Evolutionary conservation across 2,329 filamentous ascomycete genomes (phyloP).

Genomic region (Ceratocystis huliohia): DNA sequence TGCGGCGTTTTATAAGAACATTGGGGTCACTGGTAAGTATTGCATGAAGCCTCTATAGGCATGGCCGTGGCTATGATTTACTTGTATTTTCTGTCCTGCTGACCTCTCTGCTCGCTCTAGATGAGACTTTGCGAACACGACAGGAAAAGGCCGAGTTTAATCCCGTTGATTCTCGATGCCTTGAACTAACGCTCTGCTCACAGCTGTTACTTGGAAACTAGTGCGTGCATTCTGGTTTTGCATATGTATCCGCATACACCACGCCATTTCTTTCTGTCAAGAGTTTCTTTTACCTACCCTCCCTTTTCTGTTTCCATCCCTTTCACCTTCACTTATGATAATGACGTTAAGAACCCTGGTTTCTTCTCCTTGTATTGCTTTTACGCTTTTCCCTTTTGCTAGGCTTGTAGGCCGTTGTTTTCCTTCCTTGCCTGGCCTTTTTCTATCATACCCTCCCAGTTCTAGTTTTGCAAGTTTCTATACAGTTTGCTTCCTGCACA

Average conservation of each 20-base stretch:
- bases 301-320: background rate
- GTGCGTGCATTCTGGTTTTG: background rate
- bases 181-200: constrained; percentile 39
- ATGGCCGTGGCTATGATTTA: background rate
- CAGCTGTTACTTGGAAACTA: constrained; percentile 31
- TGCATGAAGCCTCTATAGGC: too few species aligned
- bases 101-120: constrained; percentile 14
- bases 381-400: background rate
- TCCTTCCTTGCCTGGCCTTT: background rate
- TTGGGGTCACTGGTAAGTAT: constrained; percentile 46
- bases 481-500: constrained; percentile 8
- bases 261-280: background rate
- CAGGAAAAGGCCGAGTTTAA: constrained; percentile 42
- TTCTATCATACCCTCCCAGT: background rate
- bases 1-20: constrained; percentile 40
- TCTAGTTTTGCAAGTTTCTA: constrained; percentile 9
- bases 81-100: background rate
- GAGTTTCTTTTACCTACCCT: background rate
- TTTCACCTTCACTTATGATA: background rate
- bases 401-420: background rate
- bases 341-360: constrained; percentile 3
- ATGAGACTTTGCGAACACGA: constrained; percentile 31
- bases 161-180: constrained; percentile 37
- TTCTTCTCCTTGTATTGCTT: background rate
- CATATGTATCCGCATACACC: background rate